Conservation (phyloP, 352 stramenopile genomes). For the Pilasporangium apinafurcum region DNA sequence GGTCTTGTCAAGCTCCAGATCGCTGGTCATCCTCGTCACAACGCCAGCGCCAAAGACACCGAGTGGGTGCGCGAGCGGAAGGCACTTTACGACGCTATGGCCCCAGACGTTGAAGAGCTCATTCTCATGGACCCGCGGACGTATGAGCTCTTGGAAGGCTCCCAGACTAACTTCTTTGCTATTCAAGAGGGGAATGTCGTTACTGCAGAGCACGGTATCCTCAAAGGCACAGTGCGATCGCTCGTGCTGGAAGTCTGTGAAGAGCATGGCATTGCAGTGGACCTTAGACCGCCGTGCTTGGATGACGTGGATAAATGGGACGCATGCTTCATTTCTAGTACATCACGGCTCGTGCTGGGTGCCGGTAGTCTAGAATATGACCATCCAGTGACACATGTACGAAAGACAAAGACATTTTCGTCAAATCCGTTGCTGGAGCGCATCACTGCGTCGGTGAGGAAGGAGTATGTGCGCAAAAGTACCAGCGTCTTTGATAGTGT, state of each 20-base stretch:
- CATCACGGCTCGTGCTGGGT: slow-evolving; percentile 68
- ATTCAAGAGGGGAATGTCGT: slow-evolving; percentile 47
- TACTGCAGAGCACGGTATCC: slow-evolving; percentile 63
- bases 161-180: slow-evolving; percentile 82
- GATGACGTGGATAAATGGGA: slow-evolving; percentile 57
- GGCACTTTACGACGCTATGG: slow-evolving; percentile 64
- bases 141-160: slow-evolving; percentile 58
- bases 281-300: slow-evolving; percentile 42
- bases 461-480: slow-evolving; percentile 45
- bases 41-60: slow-evolving; percentile 71
- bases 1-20: slow-evolving; percentile 68
- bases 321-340: slow-evolving; percentile 81
- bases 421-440: slow-evolving; percentile 32
- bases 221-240: slow-evolving; percentile 71
- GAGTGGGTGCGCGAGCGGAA: slow-evolving; percentile 71
- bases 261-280: slow-evolving; percentile 42
- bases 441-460: slow-evolving; percentile 36
- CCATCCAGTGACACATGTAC: slow-evolving; percentile 19
- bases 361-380: slow-evolving; percentile 44
- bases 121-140: slow-evolving; percentile 76
- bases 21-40: slow-evolving; percentile 57
- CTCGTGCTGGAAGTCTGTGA: slow-evolving; percentile 65
- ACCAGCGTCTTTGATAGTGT: slow-evolving; percentile 40
- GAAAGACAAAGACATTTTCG: slow-evolving; percentile 20
- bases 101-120: slow-evolving; percentile 66